These are phyloP conservation scores for Hypoxylon lienhwacheense DNA, from an alignment of 495 filamentous ascomycete species.

Conservation along the genomic window DNA sequence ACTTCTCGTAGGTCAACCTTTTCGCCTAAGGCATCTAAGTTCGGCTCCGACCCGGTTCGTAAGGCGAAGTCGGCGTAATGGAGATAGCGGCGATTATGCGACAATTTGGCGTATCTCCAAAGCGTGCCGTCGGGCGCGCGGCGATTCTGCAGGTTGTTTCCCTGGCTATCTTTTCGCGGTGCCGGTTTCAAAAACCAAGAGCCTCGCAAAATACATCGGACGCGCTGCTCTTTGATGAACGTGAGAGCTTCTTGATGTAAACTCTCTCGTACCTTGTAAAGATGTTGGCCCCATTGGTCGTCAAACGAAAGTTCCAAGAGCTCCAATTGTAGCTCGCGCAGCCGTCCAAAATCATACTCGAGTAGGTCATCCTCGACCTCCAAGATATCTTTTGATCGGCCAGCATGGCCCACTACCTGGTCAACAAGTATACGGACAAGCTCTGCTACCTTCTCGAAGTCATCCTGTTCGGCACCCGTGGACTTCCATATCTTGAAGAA, in stretches of 20 bases:
- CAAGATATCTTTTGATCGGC: constrained; percentile 79
- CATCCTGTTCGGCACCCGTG: constrained; percentile 77
- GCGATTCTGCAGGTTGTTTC: constrained; percentile 40
- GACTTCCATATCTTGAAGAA: constrained; percentile 93
- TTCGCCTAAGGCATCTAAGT: constrained; percentile 71
- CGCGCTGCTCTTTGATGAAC: constrained; percentile 95
- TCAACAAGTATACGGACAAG: constrained; percentile 89
- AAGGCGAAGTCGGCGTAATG: constrained; percentile 88
- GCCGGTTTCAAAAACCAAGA: constrained; percentile 79
- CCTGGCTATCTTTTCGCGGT: constrained; percentile 44
- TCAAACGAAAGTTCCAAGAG: constrained; percentile 88
- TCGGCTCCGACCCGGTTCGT: constrained; percentile 64
- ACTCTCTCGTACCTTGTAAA: constrained; percentile 88
- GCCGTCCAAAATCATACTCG: constrained; percentile 73
- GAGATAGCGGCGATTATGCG: constrained; percentile 86
- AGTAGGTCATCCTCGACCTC: constrained; percentile 88
- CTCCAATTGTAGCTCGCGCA: constrained; percentile 94
- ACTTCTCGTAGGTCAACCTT: constrained; percentile 90
- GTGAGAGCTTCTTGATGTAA: constrained; percentile 88
- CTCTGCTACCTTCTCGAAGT: constrained; percentile 91
- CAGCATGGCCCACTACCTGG: constrained; percentile 82
- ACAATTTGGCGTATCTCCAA: constrained; percentile 85
- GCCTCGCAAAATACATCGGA: constrained; percentile 86
- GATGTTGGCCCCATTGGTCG: constrained; percentile 88
- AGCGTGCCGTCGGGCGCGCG: constrained; percentile 47